Evolutionary conservation across 2,329 filamentous ascomycete genomes (phyloP), one percentile per base, ranked within the genome.

Genomic region (Trichophyton equinum): DNA sequence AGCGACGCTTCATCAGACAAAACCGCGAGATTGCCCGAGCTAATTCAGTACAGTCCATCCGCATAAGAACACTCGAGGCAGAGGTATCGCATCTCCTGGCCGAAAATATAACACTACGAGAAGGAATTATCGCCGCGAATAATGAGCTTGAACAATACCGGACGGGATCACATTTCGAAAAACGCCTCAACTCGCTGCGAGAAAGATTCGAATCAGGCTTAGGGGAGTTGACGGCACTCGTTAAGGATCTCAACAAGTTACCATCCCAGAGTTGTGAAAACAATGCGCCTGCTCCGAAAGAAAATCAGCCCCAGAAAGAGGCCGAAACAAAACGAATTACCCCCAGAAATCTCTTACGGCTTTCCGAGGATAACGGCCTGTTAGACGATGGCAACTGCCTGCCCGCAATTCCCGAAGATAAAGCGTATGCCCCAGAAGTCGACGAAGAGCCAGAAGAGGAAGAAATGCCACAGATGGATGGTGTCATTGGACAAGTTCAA

Each of bases 11-110:
- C 68, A 77, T 85, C 64, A 76, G 84, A 60, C 84, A 86, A 69
- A 86, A 86, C 69, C 81, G 84, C 66, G 84, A 86, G 69, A 81
- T 86, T 62, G 83, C 83, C 62, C 78, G 81, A 65, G 81, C 78
- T 63, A 86, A 86, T 68, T 85, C 84, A 5, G 79, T 78, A 60
- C 84, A 86, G 70, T 85, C 82, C 3, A 75, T 85, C 57, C 82
- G 82, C 56, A 86, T 86, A 62, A 82, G 84, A 62, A 80, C 76
- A 61, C 77, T 86, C 58, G 83, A 86, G 69, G 76, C 78, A n/a
- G 83, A 86, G 67, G 77, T 82, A 44, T 80, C 81, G 44, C 78
- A 82, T 57, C 75, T 86, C 8, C 75, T 85, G 46, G 75, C 79
- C 30, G 82, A 86, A 62, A 86, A 86, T 65, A 74, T 85, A 20